Evolutionary conservation across 352 stramenopile genomes (phyloP).

Genomic region (Phytophthora hybrid): DNA sequence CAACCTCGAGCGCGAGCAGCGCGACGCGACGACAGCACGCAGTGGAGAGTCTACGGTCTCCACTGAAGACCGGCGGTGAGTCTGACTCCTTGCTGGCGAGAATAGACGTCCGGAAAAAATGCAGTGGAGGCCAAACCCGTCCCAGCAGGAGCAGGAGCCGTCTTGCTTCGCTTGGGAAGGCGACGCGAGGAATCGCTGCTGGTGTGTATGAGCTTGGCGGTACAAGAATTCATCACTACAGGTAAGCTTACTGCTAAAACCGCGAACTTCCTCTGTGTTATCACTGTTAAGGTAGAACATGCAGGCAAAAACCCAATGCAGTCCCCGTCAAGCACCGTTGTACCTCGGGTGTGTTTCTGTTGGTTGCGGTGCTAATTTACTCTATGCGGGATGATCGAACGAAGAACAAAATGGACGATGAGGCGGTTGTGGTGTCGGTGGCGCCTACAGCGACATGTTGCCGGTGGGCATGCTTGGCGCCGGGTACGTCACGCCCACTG

Average conservation of each 20-base stretch:
- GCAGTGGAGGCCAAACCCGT: conserved; percentile 7
- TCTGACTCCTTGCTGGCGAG: conserved; percentile 5
- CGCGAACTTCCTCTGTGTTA: conserved; percentile 25
- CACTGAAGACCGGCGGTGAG: neutral
- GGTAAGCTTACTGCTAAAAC: neutral
- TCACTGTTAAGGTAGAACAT: conserved; percentile 33
- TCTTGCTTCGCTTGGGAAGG: conserved; percentile 4
- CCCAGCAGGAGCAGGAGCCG: conserved; percentile 4
- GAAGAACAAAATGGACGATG: conserved; percentile 35
- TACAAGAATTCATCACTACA: neutral
- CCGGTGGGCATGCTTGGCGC: conserved; percentile 23
- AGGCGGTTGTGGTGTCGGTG: neutral
- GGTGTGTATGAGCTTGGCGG: too few relatives aligned
- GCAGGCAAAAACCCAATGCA: conserved; percentile 34
- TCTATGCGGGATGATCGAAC: conserved; percentile 47
- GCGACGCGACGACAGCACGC: neutral
- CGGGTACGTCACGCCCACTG: conserved; percentile 24
- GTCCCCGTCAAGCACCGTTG: neutral
- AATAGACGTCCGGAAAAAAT: conserved; percentile 10
- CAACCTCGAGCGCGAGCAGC: too few relatives aligned
- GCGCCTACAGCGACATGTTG: conserved; percentile 44
- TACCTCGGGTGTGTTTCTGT: conserved; percentile 34
- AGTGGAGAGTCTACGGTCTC: neutral
- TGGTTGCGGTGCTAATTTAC: conserved; percentile 44
- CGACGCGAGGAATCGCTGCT: neutral